Evolutionary conservation across 495 filamentous ascomycete species (phyloP), one percentile per base, ranked within the genome.

Genomic region (Usnea hakonensis): DNA sequence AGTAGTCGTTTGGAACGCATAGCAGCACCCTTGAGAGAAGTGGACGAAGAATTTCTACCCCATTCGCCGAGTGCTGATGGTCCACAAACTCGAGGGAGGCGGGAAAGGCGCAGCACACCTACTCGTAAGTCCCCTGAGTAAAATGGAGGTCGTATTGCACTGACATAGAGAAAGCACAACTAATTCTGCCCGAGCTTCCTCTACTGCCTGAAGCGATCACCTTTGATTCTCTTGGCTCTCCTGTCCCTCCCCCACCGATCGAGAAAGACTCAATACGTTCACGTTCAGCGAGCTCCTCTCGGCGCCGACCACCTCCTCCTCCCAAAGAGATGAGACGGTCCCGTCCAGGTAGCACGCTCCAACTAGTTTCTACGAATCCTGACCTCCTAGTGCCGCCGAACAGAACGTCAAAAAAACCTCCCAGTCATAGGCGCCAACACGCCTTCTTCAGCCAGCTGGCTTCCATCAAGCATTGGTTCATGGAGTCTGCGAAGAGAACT

Each of bases 391-490:
- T 80, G 61, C 77, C 76, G 46, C 75, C 79, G 19, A 82, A 82
- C 64, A 81, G 81, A 23, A 72, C 81, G 37, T 74, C 79, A 56
- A 83, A 83, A 59, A 78, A 79, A 59, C 78, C 80, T 44, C 76
- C 75, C 35, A 71, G 72, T 62, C 81, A 82, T 50, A 85, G 82
- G 61, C 85, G 85, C 65, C 82, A 88, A 63, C 84, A 89, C 67
- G 80, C 87, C 33, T 82, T 93, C 54, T 82, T 90, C 52, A 87
- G 87, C 67, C 89, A 91, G 68, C 74, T 93, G 7, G 88, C 90
- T 2, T 87, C 87, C 26, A 85, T 96, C 74, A 97, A 97, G 68
- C 87, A 90, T 67, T 93, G 89, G 89, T 84, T 93, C 66, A 80
- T 89, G 48, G 87, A 90, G 61, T 87, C 85, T 53, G 84, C 87